phyloP scores from a whole-genome alignment of 345 rosid species.

The Hirschfeldia incana region DNA sequence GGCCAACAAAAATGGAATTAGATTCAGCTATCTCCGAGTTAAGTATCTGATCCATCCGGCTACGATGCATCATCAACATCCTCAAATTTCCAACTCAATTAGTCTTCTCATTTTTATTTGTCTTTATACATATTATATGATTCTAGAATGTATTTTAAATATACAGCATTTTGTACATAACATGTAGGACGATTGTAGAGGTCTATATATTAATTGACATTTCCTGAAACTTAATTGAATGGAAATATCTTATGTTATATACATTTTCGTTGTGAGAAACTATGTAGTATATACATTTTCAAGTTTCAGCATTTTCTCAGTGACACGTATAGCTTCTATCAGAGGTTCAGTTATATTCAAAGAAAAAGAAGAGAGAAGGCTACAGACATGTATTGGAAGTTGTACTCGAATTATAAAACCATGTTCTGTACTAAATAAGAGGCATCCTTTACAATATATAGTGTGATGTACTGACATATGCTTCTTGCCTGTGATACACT shows the following conservation, averaged over 20 bases:
- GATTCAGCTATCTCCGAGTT: not conserved
- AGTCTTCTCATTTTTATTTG: not conserved
- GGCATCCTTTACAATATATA: not conserved
- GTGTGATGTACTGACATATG: slow-evolving; percentile 2
- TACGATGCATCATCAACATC: not conserved
- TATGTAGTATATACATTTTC: not conserved
- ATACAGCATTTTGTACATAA: not conserved
- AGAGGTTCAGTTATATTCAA: not conserved
- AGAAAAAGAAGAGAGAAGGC: not conserved
- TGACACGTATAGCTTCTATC: not conserved
- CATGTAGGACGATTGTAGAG: not conserved
- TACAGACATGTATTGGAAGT: not conserved
- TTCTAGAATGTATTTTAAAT: not conserved
- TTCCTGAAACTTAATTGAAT: not conserved
- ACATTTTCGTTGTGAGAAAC: not conserved
- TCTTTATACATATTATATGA: not conserved
- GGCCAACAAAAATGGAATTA: not conserved
- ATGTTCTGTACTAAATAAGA: not conserved
- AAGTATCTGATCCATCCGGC: not conserved
- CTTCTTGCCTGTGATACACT: not conserved
- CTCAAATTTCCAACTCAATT: not conserved
- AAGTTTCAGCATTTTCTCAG: not conserved
- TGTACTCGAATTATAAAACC: not conserved
- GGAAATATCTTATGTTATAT: not conserved
- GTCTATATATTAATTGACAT: not conserved